Percentiles rank a stretch among this genome's conserved stretches.
phyloP scores from a whole-genome alignment of 306 rosid genomes.

The Acacia crassicarpa region DNA sequence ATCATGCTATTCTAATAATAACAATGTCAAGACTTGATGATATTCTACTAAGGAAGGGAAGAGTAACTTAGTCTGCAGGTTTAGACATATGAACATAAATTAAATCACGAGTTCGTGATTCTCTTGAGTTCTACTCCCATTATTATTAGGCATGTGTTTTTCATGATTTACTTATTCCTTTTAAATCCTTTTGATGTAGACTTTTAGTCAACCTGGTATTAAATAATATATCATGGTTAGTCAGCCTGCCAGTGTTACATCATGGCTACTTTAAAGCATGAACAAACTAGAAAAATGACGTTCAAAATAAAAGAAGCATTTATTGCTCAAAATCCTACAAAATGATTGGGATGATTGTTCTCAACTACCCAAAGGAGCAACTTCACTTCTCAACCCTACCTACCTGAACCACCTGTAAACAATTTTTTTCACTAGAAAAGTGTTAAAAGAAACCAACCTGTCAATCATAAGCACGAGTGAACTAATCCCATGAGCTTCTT shows the following conservation, averaged over 20 bases:
- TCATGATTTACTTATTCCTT: not conserved
- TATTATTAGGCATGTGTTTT: not conserved
- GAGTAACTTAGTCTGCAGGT: not conserved
- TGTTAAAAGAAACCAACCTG: slow-evolving; percentile 53
- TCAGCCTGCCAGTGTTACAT: not conserved
- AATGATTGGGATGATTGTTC: not conserved
- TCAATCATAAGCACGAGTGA: slow-evolving; percentile 75
- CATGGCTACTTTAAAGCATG: not conserved
- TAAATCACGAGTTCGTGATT: not conserved
- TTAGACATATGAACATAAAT: not conserved
- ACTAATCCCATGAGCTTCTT: slow-evolving; percentile 51
- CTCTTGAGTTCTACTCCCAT: not conserved
- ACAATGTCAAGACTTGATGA: not conserved
- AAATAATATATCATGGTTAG: not conserved
- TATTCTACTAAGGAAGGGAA: not conserved
- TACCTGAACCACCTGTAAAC: not conserved
- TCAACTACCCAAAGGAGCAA: slow-evolving; percentile 10
- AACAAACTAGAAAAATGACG: not conserved
- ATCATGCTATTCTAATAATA: not conserved
- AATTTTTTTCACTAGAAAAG: not conserved
- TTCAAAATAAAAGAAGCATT: not conserved
- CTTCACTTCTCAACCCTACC: slow-evolving; percentile 9
- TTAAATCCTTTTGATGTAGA: not conserved
- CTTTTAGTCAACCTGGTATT: not conserved
- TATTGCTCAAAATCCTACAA: not conserved